These are phyloP conservation scores for Penicillium janthinellum DNA, from an alignment of 2,329 filamentous ascomycete genomes.

Conservation along the genomic window DNA sequence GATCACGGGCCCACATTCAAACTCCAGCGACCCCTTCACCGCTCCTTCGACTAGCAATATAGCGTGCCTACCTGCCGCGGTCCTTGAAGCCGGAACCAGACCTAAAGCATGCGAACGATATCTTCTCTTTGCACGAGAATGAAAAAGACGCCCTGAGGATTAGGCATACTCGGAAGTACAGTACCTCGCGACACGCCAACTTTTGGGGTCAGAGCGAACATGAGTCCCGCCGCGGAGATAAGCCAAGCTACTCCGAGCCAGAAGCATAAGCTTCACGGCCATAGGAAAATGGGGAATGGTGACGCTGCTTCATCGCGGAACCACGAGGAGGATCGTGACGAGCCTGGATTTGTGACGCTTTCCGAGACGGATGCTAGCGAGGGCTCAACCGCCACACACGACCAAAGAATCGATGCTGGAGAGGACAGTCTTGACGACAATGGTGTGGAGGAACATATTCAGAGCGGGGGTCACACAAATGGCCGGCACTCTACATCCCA, in stretches of 20 bases:
- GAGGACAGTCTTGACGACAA: neutral
- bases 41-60: slow-evolving; percentile 2
- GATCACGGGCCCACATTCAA: neutral
- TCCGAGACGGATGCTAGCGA: slow-evolving; percentile 5
- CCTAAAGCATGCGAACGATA: slow-evolving; percentile 7
- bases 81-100: neutral
- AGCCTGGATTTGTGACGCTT: neutral
- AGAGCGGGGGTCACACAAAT: slow-evolving; percentile 5
- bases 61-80: neutral
- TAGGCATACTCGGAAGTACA: neutral
- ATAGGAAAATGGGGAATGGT: slow-evolving; percentile 1
- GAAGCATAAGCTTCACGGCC: slow-evolving; percentile 7
- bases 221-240: slow-evolving; percentile 9
- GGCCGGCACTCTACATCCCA: slow-evolving; percentile 1
- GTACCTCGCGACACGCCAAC: neutral
- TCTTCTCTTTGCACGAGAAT: neutral
- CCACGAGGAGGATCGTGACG: neutral
- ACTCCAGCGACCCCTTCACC: neutral
- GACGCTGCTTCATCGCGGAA: neutral
- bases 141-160: neutral
- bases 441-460: neutral
- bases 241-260: slow-evolving; percentile 2
- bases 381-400: neutral
- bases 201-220: neutral
- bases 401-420: neutral